Conservation (phyloP, 257 asterid species). For the Solanum lignicaule region DNA sequence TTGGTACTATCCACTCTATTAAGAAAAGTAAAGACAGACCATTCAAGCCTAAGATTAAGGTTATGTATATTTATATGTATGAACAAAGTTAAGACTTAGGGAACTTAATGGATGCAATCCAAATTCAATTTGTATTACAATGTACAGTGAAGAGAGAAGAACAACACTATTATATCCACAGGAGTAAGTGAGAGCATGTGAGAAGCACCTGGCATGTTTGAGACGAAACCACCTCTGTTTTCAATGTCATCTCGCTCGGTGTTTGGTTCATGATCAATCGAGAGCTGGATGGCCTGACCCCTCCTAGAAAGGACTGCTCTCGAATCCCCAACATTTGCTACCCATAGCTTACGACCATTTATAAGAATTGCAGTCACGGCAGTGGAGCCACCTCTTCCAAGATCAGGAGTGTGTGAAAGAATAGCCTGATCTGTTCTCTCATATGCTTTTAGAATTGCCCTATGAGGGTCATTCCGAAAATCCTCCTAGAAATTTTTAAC, state of each 20-base stretch:
- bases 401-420: conserved; percentile 67
- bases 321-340: conserved; percentile 93
- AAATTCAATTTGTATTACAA: background rate
- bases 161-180: background rate
- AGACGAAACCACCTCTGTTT: conserved; percentile 82
- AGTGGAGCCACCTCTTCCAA: conserved; percentile 94
- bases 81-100: background rate
- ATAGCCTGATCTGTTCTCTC: conserved; percentile 83
- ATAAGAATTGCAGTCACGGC: conserved; percentile 86
- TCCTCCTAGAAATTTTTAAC: conserved; percentile 37
- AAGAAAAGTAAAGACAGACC: background rate
- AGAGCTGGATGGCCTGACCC: conserved; percentile 80
- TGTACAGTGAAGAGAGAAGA: background rate
- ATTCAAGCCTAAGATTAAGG: background rate
- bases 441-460: conserved; percentile 61
- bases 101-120: background rate
- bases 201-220: conserved; percentile 83
- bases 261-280: conserved; percentile 88
- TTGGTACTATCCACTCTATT: background rate
- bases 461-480: conserved; percentile 62
- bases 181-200: background rate
- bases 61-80: background rate
- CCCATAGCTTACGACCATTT: conserved; percentile 53
- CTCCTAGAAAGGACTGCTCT: conserved; percentile 79
- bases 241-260: conserved; percentile 77